Evolutionary conservation across 495 filamentous ascomycete genomes (phyloP).

Genomic region (Neurospora sp.): DNA sequence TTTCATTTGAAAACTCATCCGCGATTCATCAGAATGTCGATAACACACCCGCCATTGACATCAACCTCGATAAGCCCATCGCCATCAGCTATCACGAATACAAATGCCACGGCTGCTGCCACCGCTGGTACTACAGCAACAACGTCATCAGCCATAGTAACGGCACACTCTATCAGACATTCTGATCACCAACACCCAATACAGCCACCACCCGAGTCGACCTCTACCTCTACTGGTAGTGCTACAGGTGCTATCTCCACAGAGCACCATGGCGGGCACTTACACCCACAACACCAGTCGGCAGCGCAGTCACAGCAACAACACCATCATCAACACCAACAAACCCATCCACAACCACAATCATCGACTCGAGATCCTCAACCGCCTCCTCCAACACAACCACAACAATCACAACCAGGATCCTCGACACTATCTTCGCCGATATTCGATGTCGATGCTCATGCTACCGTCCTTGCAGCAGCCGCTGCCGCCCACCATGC

Average conservation of each 20-base stretch:
- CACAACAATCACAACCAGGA: not conserved
- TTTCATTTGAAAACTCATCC: not conserved
- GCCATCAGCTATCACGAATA: not conserved
- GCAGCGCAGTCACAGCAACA: too few species aligned
- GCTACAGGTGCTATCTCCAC: not conserved
- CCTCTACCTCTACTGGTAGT: not conserved
- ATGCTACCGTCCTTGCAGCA: not conserved
- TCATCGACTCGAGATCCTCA: not conserved
- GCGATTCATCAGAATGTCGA: not conserved
- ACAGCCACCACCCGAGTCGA: not conserved
- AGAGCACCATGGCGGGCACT: not conserved
- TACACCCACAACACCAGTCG: not conserved
- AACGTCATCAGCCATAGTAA: not conserved
- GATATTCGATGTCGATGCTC: not conserved
- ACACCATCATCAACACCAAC: not conserved
- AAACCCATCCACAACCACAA: not conserved
- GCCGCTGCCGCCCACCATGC: conserved; percentile 15
- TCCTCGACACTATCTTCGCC: not conserved
- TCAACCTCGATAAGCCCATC: not conserved
- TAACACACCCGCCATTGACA: not conserved
- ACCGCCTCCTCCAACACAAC: not conserved
- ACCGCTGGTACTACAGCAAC: not conserved
- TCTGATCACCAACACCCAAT: not conserved
- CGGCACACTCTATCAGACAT: not conserved
- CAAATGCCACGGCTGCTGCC: not conserved